Evolutionary conservation across 306 rosid species (phyloP).

Genomic region (Prunus mume): DNA sequence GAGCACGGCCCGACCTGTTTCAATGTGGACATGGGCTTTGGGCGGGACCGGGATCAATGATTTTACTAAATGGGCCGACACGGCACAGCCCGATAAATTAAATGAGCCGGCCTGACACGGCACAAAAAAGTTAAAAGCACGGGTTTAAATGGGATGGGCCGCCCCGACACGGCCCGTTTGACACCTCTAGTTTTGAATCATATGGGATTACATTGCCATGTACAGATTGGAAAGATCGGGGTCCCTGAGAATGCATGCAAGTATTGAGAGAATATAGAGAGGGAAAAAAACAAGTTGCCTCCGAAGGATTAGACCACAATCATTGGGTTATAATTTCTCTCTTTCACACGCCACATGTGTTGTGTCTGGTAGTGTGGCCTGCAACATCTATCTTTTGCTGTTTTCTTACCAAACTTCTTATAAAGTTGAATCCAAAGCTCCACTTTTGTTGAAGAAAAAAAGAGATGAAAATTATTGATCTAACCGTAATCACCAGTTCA

Average conservation of each 20-base stretch:
- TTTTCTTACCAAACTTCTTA: not conserved
- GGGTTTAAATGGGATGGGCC: too few relatives aligned
- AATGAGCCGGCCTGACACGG: too few relatives aligned
- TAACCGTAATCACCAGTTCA: not conserved
- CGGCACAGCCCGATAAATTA: too few relatives aligned
- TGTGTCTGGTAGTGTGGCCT: not conserved
- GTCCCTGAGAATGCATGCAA: conserved; percentile 2
- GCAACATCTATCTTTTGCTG: not conserved
- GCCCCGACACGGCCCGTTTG: too few relatives aligned
- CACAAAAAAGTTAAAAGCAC: too few relatives aligned
- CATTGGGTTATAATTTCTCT: not conserved
- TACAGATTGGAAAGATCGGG: not conserved
- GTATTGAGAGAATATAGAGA: not conserved
- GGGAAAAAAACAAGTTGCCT: not conserved
- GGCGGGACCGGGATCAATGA: too few relatives aligned
- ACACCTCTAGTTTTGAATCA: too few relatives aligned
- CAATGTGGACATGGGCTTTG: too few relatives aligned
- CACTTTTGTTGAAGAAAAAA: not conserved
- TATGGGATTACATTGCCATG: not conserved
- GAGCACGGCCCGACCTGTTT: too few relatives aligned
- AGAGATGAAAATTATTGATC: not conserved
- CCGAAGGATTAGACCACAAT: not conserved
- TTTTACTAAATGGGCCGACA: too few relatives aligned
- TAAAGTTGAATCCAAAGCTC: not conserved
- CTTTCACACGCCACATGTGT: not conserved